Evolutionary conservation across 805 yeast genomes (phyloP).

Genomic region (Lachancea fermentati): DNA sequence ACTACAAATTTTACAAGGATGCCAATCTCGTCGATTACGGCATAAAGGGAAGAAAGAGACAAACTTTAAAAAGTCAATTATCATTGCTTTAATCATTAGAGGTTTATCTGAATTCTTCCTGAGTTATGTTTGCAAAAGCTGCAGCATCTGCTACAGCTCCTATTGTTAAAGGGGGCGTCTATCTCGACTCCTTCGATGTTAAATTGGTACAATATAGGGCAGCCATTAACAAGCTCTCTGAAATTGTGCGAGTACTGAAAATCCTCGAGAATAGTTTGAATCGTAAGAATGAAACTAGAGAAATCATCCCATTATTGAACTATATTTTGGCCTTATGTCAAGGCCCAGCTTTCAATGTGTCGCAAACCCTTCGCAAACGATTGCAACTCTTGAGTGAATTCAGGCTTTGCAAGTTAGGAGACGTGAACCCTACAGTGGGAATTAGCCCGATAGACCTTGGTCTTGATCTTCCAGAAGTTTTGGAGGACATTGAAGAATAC

Average conservation of each 20-base stretch:
- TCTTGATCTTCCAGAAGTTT: constrained; percentile 19
- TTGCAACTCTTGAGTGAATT: constrained; percentile 32
- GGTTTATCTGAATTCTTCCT: not conserved
- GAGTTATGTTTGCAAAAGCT: constrained; percentile 24
- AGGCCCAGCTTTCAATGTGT: constrained; percentile 39
- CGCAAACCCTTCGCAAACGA: constrained; percentile 36
- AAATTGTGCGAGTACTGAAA: constrained; percentile 33
- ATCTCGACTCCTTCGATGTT: constrained; percentile 47
- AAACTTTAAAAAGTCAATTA: not conserved
- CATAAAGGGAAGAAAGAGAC: not conserved
- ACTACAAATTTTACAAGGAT: not conserved
- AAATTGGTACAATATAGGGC: constrained; percentile 54
- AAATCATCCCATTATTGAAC: constrained; percentile 33
- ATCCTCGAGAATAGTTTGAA: constrained; percentile 24
- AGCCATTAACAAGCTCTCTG: constrained; percentile 43
- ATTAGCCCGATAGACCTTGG: constrained; percentile 19
- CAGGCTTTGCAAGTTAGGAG: constrained; percentile 22
- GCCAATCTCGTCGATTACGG: not conserved
- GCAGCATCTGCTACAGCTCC: constrained; percentile 34
- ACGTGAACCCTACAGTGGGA: constrained; percentile 16
- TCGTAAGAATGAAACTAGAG: constrained; percentile 16
- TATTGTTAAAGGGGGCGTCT: constrained; percentile 28
- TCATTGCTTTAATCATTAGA: too few relatives aligned
- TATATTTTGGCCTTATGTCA: constrained; percentile 33
- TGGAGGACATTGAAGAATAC: constrained; percentile 9